Conservation (phyloP, 1,284 basidiomycete species). For the Flammula alnicola region DNA sequence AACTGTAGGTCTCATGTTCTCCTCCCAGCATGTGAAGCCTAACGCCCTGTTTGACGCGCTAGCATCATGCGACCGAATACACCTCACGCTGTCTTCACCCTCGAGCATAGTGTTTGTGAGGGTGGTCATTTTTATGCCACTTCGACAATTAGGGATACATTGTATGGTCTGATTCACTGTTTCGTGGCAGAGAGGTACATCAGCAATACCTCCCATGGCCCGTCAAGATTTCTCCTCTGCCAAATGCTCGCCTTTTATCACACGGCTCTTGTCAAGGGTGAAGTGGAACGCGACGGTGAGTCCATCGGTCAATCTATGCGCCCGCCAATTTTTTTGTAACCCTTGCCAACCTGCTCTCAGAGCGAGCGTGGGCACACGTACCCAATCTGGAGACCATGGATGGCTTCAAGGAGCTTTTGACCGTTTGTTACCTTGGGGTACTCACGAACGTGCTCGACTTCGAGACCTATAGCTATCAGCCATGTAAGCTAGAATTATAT, state of each 20-base stretch:
- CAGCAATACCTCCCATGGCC: slow-evolving; percentile 5
- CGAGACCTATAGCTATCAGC: slow-evolving; percentile 4
- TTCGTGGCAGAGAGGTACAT: slow-evolving; percentile 1
- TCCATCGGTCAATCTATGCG: not conserved
- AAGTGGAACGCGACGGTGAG: not conserved
- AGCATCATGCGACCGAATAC: slow-evolving; percentile 11
- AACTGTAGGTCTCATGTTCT: slow-evolving; percentile 9
- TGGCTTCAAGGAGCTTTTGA: slow-evolving; percentile 2
- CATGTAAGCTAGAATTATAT: too few relatives aligned
- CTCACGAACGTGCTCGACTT: slow-evolving; percentile 10
- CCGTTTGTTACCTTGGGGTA: slow-evolving; percentile 3
- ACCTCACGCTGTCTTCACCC: slow-evolving; percentile 8
- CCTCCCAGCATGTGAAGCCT: not conserved
- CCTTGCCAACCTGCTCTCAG: too few relatives aligned
- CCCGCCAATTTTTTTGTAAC: too few relatives aligned
- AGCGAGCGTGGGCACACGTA: not conserved
- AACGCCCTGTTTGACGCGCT: not conserved
- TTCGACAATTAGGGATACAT: not conserved
- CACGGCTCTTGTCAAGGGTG: not conserved
- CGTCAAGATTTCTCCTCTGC: not conserved
- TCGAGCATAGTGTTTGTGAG: not conserved
- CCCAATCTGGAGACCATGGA: not conserved
- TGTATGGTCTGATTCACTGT: not conserved
- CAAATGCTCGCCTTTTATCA: slow-evolving; percentile 9
- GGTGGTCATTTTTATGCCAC: slow-evolving; percentile 13